Base-by-base conservation (phyloP, 139 green algal genomes). In the Chlamydomonas sphaeroides region DNA sequence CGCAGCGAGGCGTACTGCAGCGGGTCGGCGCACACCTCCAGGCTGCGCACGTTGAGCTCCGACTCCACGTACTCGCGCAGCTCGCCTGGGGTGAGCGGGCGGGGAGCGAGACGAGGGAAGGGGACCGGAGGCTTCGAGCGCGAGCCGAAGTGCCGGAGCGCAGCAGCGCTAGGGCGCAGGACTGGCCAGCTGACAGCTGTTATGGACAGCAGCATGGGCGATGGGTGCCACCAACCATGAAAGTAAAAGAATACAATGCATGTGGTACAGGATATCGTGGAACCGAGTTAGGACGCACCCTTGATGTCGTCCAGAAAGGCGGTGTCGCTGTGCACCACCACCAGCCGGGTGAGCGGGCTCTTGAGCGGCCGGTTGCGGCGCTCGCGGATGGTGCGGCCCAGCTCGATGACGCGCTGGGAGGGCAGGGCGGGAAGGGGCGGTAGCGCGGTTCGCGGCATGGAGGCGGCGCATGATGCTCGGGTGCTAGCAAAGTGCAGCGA, bases 21-120 rank as follows among this genome's bases (percentile, higher is more conserved):
- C 32, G 88, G 88, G 90, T 99, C 93, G 26, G 75, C 71, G 88
- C 94, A 98, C 20, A 87, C 88, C 78, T 91, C 83, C 33, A 99
- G 77, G 21, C 77, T 66, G 17, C 89, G 80, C 79, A 97, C 93
- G 87, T 99, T 99, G 25, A 97, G 85, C 91, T 99, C 97, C 70
- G 96, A 93, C n/a, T 86, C 68, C 42, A 99, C 95, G 79, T 98
- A 99, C 85, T 97, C 91, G 36, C 74, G 70, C 71, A 98, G 90
- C 79, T 94, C 88, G 33, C 95, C 94, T 94, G 86, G 49, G n/a
- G 11, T 33, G 4, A 17, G 33, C 7, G 18, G 33, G 63, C 5
- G 17, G 35, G 17, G 63, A 2, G 2, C 10, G 63, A 11, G 63
- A 7, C 4, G 33, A n/a, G 17, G 56, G 56, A 15, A n/a, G n/a